A percentile compares a stretch with the other conserved stretches of the same genome.
phyloP scores from a whole-genome alignment of 306 rosid genomes.

The Trifolium pratense region DNA sequence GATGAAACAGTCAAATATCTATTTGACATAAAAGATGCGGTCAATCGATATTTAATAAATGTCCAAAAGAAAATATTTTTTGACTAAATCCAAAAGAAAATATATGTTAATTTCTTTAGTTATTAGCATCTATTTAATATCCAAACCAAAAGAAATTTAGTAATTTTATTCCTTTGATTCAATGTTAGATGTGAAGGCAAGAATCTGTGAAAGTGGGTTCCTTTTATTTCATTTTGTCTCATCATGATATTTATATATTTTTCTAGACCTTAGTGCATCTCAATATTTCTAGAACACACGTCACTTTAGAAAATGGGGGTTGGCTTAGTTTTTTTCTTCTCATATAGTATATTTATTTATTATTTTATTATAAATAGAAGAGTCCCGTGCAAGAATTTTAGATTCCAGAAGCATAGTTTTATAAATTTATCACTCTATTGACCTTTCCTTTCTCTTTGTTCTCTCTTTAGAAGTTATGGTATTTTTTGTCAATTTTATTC shows the following conservation, averaged over 20 bases:
- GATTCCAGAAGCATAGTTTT: neutral
- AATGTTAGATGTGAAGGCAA: neutral
- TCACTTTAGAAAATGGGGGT: constrained; percentile 26
- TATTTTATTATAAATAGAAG: constrained; percentile 42
- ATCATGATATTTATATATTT: neutral
- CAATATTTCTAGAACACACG: constrained; percentile 72
- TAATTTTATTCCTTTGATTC: neutral
- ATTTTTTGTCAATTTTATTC: constrained; percentile 34
- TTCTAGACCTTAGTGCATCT: constrained; percentile 36
- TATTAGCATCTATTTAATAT: neutral
- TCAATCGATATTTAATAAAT: neutral
- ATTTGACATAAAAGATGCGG: neutral
- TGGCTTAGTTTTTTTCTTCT: neutral
- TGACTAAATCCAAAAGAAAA: neutral
- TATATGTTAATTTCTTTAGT: neutral
- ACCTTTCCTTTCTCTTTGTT: neutral
- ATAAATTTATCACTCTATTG: neutral
- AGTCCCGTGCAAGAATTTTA: constrained; percentile 33
- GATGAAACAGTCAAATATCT: too few species aligned
- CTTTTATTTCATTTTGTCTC: constrained; percentile 29
- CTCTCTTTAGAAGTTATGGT: constrained; percentile 60
- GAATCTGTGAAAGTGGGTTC: constrained; percentile 32
- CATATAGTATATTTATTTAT: neutral
- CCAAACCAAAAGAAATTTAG: neutral
- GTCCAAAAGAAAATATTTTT: neutral